Base-by-base conservation (phyloP, 1,139 yeast genomes). In the Blastobotrys niveus region DNA sequence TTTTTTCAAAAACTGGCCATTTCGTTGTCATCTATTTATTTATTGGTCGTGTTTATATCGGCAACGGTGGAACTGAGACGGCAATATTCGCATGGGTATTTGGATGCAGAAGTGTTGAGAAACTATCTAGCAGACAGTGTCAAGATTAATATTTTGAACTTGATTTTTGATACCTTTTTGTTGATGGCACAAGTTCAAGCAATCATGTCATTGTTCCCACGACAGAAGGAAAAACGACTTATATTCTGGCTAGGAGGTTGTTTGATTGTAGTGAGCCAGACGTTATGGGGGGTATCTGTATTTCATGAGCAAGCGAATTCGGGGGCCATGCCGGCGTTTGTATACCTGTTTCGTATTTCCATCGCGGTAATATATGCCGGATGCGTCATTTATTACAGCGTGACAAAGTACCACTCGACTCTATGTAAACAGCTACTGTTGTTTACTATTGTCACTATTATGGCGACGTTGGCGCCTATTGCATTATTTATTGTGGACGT, bases 161-260 rank as follows among this genome's bases (percentile, higher is more conserved):
- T 83, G 40, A 60, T 84, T 1, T 77, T 78, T 40, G 79, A 79
- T 19, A 62, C 82, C 6, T 57, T 83, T 5, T 66, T 83, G 18
- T 83, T 81, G 59, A 66, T 84, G 29, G 79, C 86, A 47, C 91
- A 84, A 59, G 88, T 84, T 0, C 89, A 83, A 56, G 80, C 84
- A 21, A 71, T 83, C 5, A 81, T 82, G 77, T 67, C 91, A 44
- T 65, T 84, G 22, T 85, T 83, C 56, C 77, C 77, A 44, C 70
- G 95, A 34, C 82, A 76, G 44, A 73, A 74, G 45, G 95, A 87
- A 62, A 82, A 81, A 58, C 68, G 87, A 45, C 64, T 80, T 36
- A 75, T 85, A 4, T 74, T 84, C 40, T 68, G 76, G 48, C 66
- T 79, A 14, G 95, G 95, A 1, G 64, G 77, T 0, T 52, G 70